Evolutionary conservation across 1,139 yeast genomes (phyloP), one percentile per base, ranked within the genome.

Genomic region (Yamadazyma songkhlaensis): DNA sequence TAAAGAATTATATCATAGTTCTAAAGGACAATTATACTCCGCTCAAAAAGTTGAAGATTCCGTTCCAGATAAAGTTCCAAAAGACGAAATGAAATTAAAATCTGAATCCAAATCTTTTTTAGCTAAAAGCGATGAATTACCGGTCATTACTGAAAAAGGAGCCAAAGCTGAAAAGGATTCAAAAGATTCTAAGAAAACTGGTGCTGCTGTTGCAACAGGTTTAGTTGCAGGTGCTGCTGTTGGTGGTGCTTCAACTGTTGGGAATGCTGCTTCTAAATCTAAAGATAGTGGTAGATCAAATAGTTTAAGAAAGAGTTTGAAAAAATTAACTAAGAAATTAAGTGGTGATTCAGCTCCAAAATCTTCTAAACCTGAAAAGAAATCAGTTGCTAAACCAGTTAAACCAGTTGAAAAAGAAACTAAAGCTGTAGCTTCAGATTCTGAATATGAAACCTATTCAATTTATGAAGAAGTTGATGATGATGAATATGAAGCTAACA

Each of bases 381-480:
- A 17, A 9, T 28, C 31, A 13, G 17, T 7, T 7, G 28, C 29
- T 14, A 40, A 43, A 32, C 31, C 45, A 6, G 42, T 42, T 9
- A 47, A 34, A 31, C 41, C 10, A 38, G 8, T 39, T n/a, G 38
- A 47, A 30, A 47, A 12, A 23, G 29, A 32, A 12, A 14, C 13
- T 7, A 41, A 34, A 12, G 39, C 39, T 29, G 34, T 33, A 17
- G 50, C 38, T 24, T 45, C 41, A 30, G 54, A 53, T 29, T 52
- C 59, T 5, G 62, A 53, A 24, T 60, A 54, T 44, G 73, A 65
- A 35, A 55, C 63, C 27, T 61, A 59, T 45, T 67, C 77, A 6
- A 65, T 74, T 9, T 73, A 75, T 46, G 80, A 75, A 53, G 76
- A 78, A 36, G 73, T 77, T 15, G 63, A 72, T 30, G 77, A 75